Base-by-base conservation (phyloP, 257 asterid genomes). In the Nicotiana otophora region DNA sequence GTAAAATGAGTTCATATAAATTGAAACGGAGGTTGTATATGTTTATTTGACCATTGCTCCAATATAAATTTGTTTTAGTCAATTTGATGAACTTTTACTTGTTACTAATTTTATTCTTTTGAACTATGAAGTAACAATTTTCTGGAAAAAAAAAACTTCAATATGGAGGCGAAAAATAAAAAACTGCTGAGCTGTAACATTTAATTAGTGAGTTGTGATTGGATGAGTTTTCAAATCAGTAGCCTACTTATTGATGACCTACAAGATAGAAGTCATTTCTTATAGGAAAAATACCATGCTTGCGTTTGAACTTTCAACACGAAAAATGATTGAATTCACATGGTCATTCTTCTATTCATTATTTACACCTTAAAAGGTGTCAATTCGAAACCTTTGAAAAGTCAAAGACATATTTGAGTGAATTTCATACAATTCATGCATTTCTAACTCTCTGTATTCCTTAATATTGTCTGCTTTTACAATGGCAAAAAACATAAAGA, bases 391-490 rank as follows among this genome's bases (percentile, higher is more conserved):
- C 53, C 58, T 46, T 12, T 20, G 42, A 79, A 36, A 79, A n/a
- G 58, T 36, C 72, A 61, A 57, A 79, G 58, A 61, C 69, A 79
- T 39, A 64, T 79, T 79, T 61, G 82, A 61, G 74, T 61, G 55
- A 36, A 48, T 74, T 74, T 74, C 80, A 74, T 48, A 48, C 34
- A 23, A 31, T 19, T 7, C 4, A 26, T 74, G 62, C 62, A 74
- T 72, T 4, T 3, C 60, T 72, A 72, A 72, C 8, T 7, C 36
- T 74, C 15, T 3, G 14, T 26, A 74, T 74, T 23, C 62, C 61
- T 48, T 74, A 48, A 48, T 74, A 26, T 48, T 23, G 26, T 74
- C 61, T 23, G 8, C 36, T 74, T 42, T 74, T 74, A 74, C 23
- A 74, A 16, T 14, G 23, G 2, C 26, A 74, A 48, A 74, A 39